Evolutionary conservation across 2,329 filamentous ascomycete genomes (phyloP).

Genomic region (Graphiopsis chlorocephala): DNA sequence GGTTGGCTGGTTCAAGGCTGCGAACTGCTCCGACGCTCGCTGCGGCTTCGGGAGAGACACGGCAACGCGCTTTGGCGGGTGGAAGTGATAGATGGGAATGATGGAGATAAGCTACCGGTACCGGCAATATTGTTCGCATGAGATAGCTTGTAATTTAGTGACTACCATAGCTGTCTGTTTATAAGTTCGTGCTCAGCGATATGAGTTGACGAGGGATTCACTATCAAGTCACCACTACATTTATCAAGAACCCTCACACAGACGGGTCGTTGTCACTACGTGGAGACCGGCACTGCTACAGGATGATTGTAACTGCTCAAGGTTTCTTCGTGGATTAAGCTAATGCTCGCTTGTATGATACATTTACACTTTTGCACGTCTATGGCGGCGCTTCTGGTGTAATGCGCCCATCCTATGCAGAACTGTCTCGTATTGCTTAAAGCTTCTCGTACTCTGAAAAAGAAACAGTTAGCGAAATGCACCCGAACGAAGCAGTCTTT

Average conservation of each 20-base stretch:
- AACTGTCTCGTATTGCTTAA: neutral
- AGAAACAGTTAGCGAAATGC: neutral
- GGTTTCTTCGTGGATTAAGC: constrained; percentile 9
- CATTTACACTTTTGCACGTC: constrained; percentile 2
- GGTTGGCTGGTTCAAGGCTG: constrained; percentile 5
- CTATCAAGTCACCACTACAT: neutral
- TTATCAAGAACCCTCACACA: neutral
- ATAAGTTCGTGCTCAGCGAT: neutral
- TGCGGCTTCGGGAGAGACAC: constrained; percentile 1
- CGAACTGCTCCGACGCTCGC: constrained; percentile 9
- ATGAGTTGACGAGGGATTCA: too few species aligned
- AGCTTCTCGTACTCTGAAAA: constrained; percentile 9
- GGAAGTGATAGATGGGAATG: neutral
- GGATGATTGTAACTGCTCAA: neutral
- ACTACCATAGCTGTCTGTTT: neutral
- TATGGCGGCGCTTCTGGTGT: neutral
- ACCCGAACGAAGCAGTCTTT: neutral
- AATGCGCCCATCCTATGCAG: neutral
- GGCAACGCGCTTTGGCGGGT: neutral
- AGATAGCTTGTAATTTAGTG: neutral
- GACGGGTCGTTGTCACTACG: neutral
- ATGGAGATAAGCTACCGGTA: neutral
- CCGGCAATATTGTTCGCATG: neutral
- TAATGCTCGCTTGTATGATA: constrained; percentile 12
- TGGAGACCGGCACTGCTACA: neutral